Evolutionary conservation across 1,284 basidiomycete genomes (phyloP).

Genomic region (Entoloma clypeatum): DNA sequence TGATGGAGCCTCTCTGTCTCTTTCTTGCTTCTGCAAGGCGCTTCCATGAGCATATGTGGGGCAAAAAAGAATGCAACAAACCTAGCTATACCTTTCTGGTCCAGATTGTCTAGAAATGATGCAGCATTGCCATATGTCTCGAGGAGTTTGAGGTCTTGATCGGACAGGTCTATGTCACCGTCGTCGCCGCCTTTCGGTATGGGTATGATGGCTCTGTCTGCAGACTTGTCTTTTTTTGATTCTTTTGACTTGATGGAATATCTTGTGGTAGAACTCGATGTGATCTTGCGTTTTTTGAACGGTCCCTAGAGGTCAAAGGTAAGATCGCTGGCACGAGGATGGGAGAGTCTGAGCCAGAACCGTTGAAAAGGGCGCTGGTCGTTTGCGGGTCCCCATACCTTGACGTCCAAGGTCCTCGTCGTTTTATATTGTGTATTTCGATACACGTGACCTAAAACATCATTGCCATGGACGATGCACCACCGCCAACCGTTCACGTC

Average conservation of each 20-base stretch:
- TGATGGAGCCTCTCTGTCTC: slow-evolving; percentile 64
- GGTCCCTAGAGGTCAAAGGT: slow-evolving; percentile 19
- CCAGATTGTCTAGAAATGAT: slow-evolving; percentile 59
- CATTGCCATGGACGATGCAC: slow-evolving; percentile 34
- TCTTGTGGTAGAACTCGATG: slow-evolving; percentile 21
- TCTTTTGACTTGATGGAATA: slow-evolving; percentile 32
- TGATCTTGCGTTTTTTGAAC: slow-evolving; percentile 47
- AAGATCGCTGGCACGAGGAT: neutral
- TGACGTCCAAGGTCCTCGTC: no score
- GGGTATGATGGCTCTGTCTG: slow-evolving; percentile 55
- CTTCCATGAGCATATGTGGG: slow-evolving; percentile 7
- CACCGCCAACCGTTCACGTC: slow-evolving; percentile 57
- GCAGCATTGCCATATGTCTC: slow-evolving; percentile 53
- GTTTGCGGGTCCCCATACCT: slow-evolving; percentile 34
- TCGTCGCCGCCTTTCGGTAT: slow-evolving; percentile 49
- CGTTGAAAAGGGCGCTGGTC: slow-evolving; percentile 33
- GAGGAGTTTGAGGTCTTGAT: slow-evolving; percentile 59
- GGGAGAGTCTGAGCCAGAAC: slow-evolving; percentile 26
- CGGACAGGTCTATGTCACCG: slow-evolving; percentile 52
- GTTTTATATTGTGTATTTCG: neutral
- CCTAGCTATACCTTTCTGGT: slow-evolving; percentile 71
- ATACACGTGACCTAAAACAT: neutral
- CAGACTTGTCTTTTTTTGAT: slow-evolving; percentile 57
- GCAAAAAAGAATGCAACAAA: slow-evolving; percentile 28
- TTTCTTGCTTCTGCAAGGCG: slow-evolving; percentile 67